Evolutionary conservation across 2,329 filamentous ascomycete species (phyloP).

Genomic region (Talaromyces sp.): DNA sequence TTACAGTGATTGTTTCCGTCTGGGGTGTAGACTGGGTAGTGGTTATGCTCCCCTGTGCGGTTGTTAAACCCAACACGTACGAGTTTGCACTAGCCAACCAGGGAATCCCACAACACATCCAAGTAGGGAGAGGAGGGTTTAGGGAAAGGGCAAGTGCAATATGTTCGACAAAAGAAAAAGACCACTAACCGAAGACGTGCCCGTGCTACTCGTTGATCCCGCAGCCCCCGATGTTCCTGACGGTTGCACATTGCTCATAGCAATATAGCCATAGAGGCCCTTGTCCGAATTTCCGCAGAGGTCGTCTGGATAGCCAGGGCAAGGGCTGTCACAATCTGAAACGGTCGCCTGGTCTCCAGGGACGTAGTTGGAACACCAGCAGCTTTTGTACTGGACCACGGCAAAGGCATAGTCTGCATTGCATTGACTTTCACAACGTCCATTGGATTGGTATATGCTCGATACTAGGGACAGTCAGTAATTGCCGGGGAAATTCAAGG

Average conservation of each 20-base stretch:
- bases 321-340: conserved; percentile 35
- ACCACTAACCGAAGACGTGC: conserved; percentile 9
- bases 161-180: background rate
- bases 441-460: conserved; percentile 43
- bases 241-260: conserved; percentile 27
- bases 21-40: conserved; percentile 13
- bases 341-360: conserved; percentile 33
- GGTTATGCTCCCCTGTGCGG: conserved; percentile 15
- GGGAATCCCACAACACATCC: background rate
- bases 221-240: conserved; percentile 28
- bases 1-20: conserved; percentile 15
- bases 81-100: conserved; percentile 5
- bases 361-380: conserved; percentile 47
- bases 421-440: conserved; percentile 38
- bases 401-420: conserved; percentile 40
- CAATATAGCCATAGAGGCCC: conserved; percentile 41
- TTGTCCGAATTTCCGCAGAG: conserved; percentile 38
- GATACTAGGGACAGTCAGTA: conserved; percentile 23
- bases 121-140: background rate
- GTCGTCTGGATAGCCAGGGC: conserved; percentile 46
- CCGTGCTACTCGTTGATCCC: conserved; percentile 7
- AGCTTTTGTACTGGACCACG: conserved; percentile 41
- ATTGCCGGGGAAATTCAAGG: background rate
- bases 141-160: background rate
- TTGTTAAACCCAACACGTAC: conserved; percentile 18